A percentile compares a stretch with the other conserved stretches of the same genome.
These are phyloP conservation scores for Macrophomina phaseolina DNA, from an alignment of 2,329 filamentous ascomycete species.

Conservation along the genomic window DNA sequence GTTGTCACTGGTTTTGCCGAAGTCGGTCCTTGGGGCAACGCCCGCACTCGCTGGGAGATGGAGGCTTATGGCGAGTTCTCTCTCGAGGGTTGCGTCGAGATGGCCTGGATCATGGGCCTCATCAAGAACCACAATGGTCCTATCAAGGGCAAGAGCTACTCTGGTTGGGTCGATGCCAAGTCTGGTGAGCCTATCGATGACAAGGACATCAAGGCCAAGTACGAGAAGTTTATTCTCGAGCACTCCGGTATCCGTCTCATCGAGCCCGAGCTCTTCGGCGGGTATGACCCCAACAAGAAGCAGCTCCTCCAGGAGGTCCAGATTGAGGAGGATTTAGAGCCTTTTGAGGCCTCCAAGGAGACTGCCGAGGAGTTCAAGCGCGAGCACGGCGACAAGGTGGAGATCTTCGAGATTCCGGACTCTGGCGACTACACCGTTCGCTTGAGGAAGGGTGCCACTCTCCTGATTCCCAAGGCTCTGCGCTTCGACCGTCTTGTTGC, in stretches of 20 bases:
- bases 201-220: conserved; percentile 96
- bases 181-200: conserved; percentile 94
- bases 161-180: conserved; percentile 96
- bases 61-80: conserved; percentile 96
- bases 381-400: conserved; percentile 95
- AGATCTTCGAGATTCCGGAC: conserved; percentile 93
- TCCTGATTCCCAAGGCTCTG: conserved; percentile 96
- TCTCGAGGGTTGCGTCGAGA: conserved; percentile 95
- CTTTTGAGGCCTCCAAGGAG: conserved; percentile 96
- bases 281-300: conserved; percentile 98
- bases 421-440: conserved; percentile 94
- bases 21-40: conserved; percentile 97
- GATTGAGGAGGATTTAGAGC: conserved; percentile 94
- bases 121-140: conserved; percentile 98
- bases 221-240: conserved; percentile 95
- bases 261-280: conserved; percentile 94
- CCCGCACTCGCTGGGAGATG: conserved; percentile 98
- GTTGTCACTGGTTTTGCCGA: conserved; percentile 97
- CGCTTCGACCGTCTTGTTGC: conserved; percentile 97
- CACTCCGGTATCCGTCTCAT: conserved; percentile 97
- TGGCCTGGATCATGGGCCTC: conserved; percentile 99
- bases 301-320: conserved; percentile 97
- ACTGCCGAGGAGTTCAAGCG: conserved; percentile 97
- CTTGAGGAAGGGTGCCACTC: conserved; percentile 91
- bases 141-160: conserved; percentile 94